phyloP scores from a whole-genome alignment of 345 rosid genomes.

The Aquilaria sinensis region DNA sequence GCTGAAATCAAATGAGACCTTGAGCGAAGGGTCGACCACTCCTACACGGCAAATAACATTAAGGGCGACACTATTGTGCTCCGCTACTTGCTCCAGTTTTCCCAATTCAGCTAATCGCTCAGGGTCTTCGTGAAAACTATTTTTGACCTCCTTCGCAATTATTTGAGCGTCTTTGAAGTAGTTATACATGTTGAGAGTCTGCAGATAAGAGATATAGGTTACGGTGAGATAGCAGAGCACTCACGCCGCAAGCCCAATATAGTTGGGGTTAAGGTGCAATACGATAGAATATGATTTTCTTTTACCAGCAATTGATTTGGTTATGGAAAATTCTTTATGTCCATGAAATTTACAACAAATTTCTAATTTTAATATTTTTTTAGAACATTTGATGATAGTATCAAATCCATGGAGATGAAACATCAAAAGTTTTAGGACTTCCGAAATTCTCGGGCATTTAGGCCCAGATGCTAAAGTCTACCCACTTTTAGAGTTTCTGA shows the following conservation, averaged over 20 bases:
- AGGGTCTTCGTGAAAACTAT: constrained; percentile 59
- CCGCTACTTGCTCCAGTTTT: constrained; percentile 85
- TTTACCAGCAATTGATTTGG: too few relatives aligned
- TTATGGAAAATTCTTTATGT: too few relatives aligned
- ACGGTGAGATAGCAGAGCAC: constrained; percentile 2
- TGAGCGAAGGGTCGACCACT: constrained; percentile 62
- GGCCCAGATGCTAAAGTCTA: too few relatives aligned
- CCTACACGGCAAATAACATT: constrained; percentile 54
- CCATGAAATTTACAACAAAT: too few relatives aligned
- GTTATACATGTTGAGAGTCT: constrained; percentile 61
- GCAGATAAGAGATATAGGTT: constrained; percentile 7
- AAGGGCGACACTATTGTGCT: constrained; percentile 75
- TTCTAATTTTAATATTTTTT: too few relatives aligned
- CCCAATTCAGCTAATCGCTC: constrained; percentile 68
- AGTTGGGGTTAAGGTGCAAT: background rate
- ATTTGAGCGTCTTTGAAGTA: constrained; percentile 88
- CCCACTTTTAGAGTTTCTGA: too few relatives aligned
- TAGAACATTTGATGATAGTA: too few relatives aligned
- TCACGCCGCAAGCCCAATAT: constrained; percentile 3
- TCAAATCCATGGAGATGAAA: too few relatives aligned
- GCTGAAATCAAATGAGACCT: constrained; percentile 79
- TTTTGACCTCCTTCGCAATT: constrained; percentile 75
- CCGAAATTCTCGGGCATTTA: too few relatives aligned
- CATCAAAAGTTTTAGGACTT: too few relatives aligned
- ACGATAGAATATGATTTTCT: too few relatives aligned